These are phyloP conservation scores for Pleurotus salmoneostramineus DNA, from an alignment of 768 basidiomycete genomes.

Conservation along the genomic window DNA sequence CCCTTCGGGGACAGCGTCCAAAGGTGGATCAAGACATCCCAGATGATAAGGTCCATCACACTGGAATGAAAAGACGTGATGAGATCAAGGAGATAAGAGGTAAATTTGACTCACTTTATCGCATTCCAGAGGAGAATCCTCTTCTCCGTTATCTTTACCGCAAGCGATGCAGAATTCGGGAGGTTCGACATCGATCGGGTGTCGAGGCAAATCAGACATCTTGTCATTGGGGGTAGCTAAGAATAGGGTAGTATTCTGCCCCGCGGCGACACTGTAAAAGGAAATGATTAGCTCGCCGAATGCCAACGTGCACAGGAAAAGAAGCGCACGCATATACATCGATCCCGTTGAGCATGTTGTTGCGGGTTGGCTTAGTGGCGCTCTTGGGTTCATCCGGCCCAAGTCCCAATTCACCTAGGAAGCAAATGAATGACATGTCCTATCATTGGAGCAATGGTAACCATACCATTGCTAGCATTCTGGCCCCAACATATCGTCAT, in stretches of 20 bases:
- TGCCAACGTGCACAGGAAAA: constrained; percentile 5
- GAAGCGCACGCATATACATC: constrained; percentile 68
- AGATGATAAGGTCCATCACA: constrained; percentile 91
- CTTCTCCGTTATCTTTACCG: constrained; percentile 63
- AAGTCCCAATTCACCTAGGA: constrained; percentile 71
- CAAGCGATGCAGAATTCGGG: constrained; percentile 73
- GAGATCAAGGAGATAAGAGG: constrained; percentile 1
- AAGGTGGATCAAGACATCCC: constrained; percentile 74
- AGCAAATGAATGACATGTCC: background rate
- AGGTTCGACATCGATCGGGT: constrained; percentile 69
- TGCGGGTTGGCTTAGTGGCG: constrained; percentile 74
- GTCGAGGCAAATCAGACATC: constrained; percentile 74
- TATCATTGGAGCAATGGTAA: background rate
- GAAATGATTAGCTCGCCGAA: background rate
- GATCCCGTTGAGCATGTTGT: constrained; percentile 70
- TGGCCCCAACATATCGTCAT: constrained; percentile 90
- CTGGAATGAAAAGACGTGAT: constrained; percentile 28
- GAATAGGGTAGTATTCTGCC: constrained; percentile 84
- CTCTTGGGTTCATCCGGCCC: constrained; percentile 82
- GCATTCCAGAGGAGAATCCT: constrained; percentile 77
- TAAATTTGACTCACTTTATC: constrained; percentile 61
- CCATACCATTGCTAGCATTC: constrained; percentile 76
- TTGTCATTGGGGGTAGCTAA: constrained; percentile 73
- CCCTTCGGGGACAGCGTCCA: constrained; percentile 75
- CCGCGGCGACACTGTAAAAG: constrained; percentile 65